Conservation (phyloP, 768 basidiomycete species). For the Gloeostereum incarnatum region DNA sequence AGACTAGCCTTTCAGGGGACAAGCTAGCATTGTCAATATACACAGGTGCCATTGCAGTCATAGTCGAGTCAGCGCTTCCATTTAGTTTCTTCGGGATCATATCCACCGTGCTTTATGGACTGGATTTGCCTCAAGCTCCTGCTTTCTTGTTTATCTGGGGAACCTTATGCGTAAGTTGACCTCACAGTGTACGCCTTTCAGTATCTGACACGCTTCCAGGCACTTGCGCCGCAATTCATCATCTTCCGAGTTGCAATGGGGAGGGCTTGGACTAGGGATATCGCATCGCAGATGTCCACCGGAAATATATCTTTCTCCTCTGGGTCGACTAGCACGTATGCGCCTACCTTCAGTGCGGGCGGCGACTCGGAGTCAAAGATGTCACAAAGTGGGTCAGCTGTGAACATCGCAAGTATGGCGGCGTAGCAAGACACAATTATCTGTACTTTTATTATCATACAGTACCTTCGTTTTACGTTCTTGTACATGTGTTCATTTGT, state of each 20-base stretch:
- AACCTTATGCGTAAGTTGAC: not conserved
- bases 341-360: too few species aligned
- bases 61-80: not conserved
- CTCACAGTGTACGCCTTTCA: not conserved
- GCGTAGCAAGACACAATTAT: too few species aligned
- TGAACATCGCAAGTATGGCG: too few species aligned
- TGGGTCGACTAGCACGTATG: too few species aligned
- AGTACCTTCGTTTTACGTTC: too few species aligned
- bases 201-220: not conserved
- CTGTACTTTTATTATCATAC: too few species aligned
- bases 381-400: too few species aligned
- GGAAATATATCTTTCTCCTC: too few species aligned
- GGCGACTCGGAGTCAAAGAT: too few species aligned
- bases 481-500: too few species aligned
- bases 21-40: not conserved
- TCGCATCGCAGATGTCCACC: slow-evolving; percentile 2
- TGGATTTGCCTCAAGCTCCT: not conserved
- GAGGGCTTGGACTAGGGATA: slow-evolving; percentile 4
- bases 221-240: slow-evolving; percentile 4
- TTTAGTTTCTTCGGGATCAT: not conserved
- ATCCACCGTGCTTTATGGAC: not conserved
- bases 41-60: not conserved
- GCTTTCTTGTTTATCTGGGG: not conserved
- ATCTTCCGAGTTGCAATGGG: slow-evolving; percentile 4
- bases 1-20: not conserved